Evolutionary conservation across 2,329 filamentous ascomycete species (phyloP), one percentile per base, ranked within the genome.

Genomic region (Calonectria leucothoes): DNA sequence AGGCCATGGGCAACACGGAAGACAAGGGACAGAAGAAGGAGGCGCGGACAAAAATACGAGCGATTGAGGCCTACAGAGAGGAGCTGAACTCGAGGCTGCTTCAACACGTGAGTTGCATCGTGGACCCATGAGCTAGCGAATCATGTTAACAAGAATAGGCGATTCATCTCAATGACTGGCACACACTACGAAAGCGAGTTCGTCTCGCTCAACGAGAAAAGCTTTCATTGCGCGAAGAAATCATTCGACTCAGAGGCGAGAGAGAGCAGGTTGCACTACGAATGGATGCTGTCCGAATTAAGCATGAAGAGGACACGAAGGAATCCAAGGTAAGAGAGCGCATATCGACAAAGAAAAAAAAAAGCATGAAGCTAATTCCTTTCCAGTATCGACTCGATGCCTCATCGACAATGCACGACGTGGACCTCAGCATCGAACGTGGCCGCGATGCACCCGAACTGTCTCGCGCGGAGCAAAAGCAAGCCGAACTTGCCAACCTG

Each of bases 231-330:
- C 88, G 92, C 55, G 88, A 91, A 15, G 90, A 92, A 37, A 91
- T 93, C n/a, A 80, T 93, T 33, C 86, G 87, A 1, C 86, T 93
- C 70, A 88, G 90, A 57, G 85, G 86, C 27, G 91, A 93, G 82
- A 86, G 91, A 66, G 91, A 93, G 77, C 88, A 93, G 75, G 88
- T 93, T 10, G 90, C 89, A 6, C 82, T 93, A 23, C 88, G 88
- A 51, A 92, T 92, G 87, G 92, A 93, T 75, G 90, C 90, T 10
- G 85, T 93, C n/a, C 86, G 92, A 55, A 87, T 88, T 42, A 89
- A 87, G 76, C 91, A 93, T 70, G 91, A 93, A 74, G 86, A 84
- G 3, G 88, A 90, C 33, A 89, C 85, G 66, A 87, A 86, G 73
- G 85, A 88, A 70, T 86, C 88, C 68, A 83, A 89, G 82, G 91